phyloP scores from a whole-genome alignment of 345 rosid genomes.

The Acer yangbiense region DNA sequence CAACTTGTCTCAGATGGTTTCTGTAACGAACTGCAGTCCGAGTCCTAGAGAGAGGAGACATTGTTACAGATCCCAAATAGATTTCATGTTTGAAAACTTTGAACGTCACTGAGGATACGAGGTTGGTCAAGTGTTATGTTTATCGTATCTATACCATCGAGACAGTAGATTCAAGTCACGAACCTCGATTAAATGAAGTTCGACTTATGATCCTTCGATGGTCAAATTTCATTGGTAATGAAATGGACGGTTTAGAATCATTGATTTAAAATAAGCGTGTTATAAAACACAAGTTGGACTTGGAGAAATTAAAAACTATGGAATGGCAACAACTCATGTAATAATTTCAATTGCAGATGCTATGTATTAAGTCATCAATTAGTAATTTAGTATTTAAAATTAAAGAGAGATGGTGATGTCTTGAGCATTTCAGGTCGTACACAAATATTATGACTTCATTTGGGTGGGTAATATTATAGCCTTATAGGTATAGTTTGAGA shows the following conservation, averaged over 20 bases:
- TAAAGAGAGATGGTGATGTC: constrained; percentile 26
- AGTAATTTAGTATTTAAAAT: not conserved
- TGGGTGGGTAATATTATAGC: not conserved
- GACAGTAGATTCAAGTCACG: not conserved
- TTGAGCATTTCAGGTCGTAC: constrained; percentile 20
- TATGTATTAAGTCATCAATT: not conserved
- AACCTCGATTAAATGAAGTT: not conserved
- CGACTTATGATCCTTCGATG: not conserved
- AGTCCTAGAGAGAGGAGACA: not conserved
- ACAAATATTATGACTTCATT: not conserved
- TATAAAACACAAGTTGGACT: not conserved
- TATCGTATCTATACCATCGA: no score
- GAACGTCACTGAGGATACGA: no score
- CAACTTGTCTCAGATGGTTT: no score
- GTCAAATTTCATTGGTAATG: not conserved
- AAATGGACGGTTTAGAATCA: no score
- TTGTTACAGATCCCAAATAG: not conserved
- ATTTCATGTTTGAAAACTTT: not conserved
- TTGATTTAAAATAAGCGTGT: no score
- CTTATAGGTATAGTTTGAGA: not conserved
- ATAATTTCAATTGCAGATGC: constrained; percentile 2
- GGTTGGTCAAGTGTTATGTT: no score
- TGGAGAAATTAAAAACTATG: not conserved
- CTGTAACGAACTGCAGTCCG: no score
- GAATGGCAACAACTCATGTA: not conserved